phyloP scores from a whole-genome alignment of 306 rosid genomes.

The Glycine soja region DNA sequence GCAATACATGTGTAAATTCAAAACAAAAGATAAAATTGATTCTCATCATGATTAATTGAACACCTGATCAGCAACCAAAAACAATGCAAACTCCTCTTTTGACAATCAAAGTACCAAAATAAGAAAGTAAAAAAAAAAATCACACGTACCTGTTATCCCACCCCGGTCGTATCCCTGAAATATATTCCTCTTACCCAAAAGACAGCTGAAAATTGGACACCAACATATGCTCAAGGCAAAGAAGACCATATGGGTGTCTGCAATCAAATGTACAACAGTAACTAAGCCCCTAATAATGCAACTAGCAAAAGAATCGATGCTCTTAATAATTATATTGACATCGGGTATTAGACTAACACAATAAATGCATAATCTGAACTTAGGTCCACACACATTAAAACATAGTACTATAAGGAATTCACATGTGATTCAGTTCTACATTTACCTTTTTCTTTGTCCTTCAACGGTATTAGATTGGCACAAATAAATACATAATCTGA shows the following conservation, averaged over 20 bases:
- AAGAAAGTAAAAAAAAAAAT: not conserved
- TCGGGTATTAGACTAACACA: too few species aligned
- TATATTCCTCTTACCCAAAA: not conserved
- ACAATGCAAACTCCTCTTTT: not conserved
- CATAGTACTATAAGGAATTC: not conserved
- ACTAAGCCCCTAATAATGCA: too few species aligned
- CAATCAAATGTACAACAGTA: too few species aligned
- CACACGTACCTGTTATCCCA: conserved; percentile 13
- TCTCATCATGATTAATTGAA: not conserved
- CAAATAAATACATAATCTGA: not conserved
- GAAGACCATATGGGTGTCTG: too few species aligned
- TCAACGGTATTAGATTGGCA: not conserved
- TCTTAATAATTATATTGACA: too few species aligned
- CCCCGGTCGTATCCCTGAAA: not conserved
- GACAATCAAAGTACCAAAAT: not conserved
- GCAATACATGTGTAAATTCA: too few species aligned
- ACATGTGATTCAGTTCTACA: not conserved
- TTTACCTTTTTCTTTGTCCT: not conserved
- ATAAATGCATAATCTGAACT: too few species aligned
- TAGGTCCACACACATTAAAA: too few species aligned
- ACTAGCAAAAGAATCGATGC: too few species aligned
- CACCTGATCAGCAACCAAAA: not conserved
- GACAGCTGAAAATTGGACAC: not conserved
- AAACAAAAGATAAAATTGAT: not conserved
- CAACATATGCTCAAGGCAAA: too few species aligned